phyloP scores from a whole-genome alignment of 2,329 filamentous ascomycete genomes.

The Cryphonectria naterciae region DNA sequence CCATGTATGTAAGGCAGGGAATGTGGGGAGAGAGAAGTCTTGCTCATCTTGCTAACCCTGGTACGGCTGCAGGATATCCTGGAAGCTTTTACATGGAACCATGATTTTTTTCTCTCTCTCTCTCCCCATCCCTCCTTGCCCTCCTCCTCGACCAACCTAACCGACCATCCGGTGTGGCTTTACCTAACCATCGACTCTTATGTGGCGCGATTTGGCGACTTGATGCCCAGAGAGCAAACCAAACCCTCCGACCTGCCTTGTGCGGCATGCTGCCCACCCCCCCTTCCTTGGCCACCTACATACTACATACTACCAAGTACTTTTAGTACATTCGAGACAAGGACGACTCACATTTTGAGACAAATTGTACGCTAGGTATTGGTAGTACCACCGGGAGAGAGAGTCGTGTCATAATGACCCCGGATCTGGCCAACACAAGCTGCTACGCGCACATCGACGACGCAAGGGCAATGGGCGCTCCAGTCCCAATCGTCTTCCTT shows the following conservation, averaged over 20 bases:
- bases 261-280: not conserved
- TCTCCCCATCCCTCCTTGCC: not conserved
- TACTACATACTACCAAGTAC: not conserved
- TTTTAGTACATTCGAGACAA: not conserved
- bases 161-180: not conserved
- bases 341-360: not conserved
- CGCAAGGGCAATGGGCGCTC: not conserved
- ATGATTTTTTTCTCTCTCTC: not conserved
- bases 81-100: not conserved
- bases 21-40: not conserved
- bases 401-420: not conserved
- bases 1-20: not conserved
- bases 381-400: no score
- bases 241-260: slow-evolving; percentile 1
- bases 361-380: not conserved
- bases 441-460: not conserved
- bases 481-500: not conserved
- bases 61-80: slow-evolving; percentile 4
- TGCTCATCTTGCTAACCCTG: not conserved
- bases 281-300: not conserved
- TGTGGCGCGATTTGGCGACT: not conserved
- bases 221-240: not conserved
- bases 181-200: not conserved
- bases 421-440: no score
- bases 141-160: slow-evolving; percentile 6